These are phyloP conservation scores for Huntiella abstrusa DNA, from an alignment of 2,329 filamentous ascomycete genomes.

Conservation along the genomic window DNA sequence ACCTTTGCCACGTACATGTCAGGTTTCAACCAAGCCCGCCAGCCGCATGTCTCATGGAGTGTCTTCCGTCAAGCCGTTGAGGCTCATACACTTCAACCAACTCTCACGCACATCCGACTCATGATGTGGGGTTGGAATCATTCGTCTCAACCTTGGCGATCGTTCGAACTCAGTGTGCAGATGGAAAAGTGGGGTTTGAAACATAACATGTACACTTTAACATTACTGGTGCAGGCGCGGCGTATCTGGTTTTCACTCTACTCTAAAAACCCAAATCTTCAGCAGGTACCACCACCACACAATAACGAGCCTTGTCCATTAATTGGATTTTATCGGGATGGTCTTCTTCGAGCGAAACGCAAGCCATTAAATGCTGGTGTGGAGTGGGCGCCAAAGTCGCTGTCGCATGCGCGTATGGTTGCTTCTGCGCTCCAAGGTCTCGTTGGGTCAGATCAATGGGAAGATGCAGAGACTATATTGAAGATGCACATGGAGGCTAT, in stretches of 20 bases:
- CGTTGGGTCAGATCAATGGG: slow-evolving; percentile 23
- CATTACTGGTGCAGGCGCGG: slow-evolving; percentile 8
- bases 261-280: slow-evolving; percentile 23
- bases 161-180: slow-evolving; percentile 24
- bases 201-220: slow-evolving; percentile 22
- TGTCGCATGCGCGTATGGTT: slow-evolving; percentile 15
- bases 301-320: slow-evolving; percentile 16
- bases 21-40: slow-evolving; percentile 29
- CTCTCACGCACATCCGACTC: slow-evolving; percentile 29
- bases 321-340: slow-evolving; percentile 16
- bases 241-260: slow-evolving; percentile 18
- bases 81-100: slow-evolving; percentile 27
- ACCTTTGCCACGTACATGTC: slow-evolving; percentile 32
- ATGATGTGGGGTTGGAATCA: slow-evolving; percentile 26
- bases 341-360: slow-evolving; percentile 11
- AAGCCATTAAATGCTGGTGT: slow-evolving; percentile 12
- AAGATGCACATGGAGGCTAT: slow-evolving; percentile 26
- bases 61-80: slow-evolving; percentile 27
- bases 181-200: slow-evolving; percentile 25
- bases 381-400: slow-evolving; percentile 11
- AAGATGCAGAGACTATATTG: slow-evolving; percentile 38
- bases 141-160: slow-evolving; percentile 22
- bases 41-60: slow-evolving; percentile 30
- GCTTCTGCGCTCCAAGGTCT: slow-evolving; percentile 19
- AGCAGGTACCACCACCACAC: slow-evolving; percentile 14